Percentiles rank a stretch among this genome's conserved stretches.
Conservation (phyloP, 805 yeast genomes). For the Candida ovalis region DNA sequence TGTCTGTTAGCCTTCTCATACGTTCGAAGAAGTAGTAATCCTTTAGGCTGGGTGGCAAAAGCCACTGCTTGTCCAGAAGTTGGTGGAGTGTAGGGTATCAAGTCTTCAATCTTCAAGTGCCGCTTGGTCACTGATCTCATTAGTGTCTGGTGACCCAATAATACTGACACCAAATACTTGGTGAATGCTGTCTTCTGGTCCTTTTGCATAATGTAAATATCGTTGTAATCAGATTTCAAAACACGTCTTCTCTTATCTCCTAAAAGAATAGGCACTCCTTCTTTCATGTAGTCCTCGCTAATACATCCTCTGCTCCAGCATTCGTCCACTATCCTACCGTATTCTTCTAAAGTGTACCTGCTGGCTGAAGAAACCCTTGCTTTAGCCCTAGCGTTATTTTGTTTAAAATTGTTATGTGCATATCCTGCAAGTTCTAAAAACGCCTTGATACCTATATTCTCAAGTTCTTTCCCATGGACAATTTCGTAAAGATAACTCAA, state of each 20-base stretch:
- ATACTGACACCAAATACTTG: neutral
- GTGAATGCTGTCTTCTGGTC: neutral
- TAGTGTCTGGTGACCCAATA: neutral
- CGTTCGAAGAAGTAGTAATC: neutral
- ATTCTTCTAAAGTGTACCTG: neutral
- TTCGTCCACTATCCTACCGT: neutral
- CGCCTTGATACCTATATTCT: neutral
- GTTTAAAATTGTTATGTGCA: neutral
- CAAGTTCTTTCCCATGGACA: neutral
- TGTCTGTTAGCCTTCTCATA: neutral
- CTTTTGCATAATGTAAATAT: neutral
- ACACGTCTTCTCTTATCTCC: neutral
- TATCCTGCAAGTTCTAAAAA: neutral
- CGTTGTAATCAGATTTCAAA: neutral
- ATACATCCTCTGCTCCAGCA: neutral
- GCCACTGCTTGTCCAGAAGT: neutral
- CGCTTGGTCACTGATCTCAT: neutral
- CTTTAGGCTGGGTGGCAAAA: neutral
- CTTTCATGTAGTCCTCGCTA: neutral
- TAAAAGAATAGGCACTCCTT: neutral
- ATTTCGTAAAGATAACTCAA: neutral
- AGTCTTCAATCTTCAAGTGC: neutral
- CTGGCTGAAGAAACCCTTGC: neutral
- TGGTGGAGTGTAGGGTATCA: neutral
- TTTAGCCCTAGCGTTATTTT: neutral